Evolutionary conservation across 2,329 filamentous ascomycete species (phyloP).

Genomic region (Trichoderma sp.): DNA sequence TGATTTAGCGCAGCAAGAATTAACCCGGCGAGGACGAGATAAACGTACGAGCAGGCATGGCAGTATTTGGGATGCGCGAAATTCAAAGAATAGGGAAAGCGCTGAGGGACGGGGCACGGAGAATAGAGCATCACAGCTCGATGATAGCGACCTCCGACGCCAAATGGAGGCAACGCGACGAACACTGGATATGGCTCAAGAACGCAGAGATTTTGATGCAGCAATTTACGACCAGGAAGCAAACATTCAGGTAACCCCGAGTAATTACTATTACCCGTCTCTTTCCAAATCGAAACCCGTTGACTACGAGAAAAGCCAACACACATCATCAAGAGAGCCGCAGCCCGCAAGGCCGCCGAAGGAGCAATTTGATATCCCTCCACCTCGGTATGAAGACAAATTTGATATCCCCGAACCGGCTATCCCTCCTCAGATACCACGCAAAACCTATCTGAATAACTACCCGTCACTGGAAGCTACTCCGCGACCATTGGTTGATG

Average conservation of each 20-base stretch:
- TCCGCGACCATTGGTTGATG: background rate
- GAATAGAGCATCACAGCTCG: constrained; percentile 28
- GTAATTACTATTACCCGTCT: constrained; percentile 59
- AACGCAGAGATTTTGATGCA: constrained; percentile 33
- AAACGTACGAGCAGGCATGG: constrained; percentile 61
- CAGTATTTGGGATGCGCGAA: constrained; percentile 54
- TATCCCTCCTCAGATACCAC: constrained; percentile 39
- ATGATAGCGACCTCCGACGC: constrained; percentile 51
- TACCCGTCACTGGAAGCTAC: constrained; percentile 28
- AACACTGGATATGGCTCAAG: constrained; percentile 47
- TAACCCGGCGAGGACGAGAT: constrained; percentile 66
- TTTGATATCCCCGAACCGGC: constrained; percentile 30
- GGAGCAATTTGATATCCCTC: constrained; percentile 31
- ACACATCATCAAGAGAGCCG: constrained; percentile 31
- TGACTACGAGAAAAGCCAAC: constrained; percentile 41
- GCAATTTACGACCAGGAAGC: constrained; percentile 35
- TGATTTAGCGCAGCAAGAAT: constrained; percentile 73
- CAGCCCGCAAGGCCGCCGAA: constrained; percentile 44
- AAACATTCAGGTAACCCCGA: constrained; percentile 36
- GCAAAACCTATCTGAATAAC: constrained; percentile 29
- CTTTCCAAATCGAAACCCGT: constrained; percentile 57
- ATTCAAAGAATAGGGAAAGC: constrained; percentile 23
- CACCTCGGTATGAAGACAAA: constrained; percentile 12
- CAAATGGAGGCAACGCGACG: constrained; percentile 60
- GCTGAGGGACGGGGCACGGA: background rate